These are phyloP conservation scores for Phytophthora foliorum DNA, from an alignment of 352 stramenopile species.

Conservation along the genomic window DNA sequence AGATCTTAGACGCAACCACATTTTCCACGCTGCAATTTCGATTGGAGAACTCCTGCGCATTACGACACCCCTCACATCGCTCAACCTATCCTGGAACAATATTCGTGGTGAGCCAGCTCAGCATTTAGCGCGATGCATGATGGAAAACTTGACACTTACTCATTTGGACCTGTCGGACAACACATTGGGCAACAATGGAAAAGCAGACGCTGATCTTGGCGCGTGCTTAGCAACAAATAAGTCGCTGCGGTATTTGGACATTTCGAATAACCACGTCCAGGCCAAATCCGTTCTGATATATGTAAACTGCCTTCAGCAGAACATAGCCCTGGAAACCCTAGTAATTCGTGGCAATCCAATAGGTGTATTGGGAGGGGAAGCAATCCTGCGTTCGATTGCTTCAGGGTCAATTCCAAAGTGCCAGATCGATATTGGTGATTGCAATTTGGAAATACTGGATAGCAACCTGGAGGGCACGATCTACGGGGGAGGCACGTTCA, in stretches of 20 bases:
- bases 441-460: constrained; percentile 74
- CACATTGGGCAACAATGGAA: constrained; percentile 74
- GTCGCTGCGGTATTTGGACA: constrained; percentile 62
- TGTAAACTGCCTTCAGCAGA: constrained; percentile 70
- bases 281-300: constrained; percentile 70
- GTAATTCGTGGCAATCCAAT: constrained; percentile 78
- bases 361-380: constrained; percentile 63
- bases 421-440: constrained; percentile 70
- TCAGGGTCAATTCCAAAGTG: constrained; percentile 59
- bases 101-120: constrained; percentile 74
- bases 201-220: constrained; percentile 69
- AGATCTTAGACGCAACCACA: constrained; percentile 69
- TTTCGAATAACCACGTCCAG: constrained; percentile 79
- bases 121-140: constrained; percentile 72
- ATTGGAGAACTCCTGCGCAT: constrained; percentile 73
- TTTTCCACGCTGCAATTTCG: constrained; percentile 66
- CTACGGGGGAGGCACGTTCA: constrained; percentile 61
- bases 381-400: constrained; percentile 62
- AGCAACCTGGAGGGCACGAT: constrained; percentile 52
- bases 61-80: constrained; percentile 58
- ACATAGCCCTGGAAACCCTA: constrained; percentile 58
- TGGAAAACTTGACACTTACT: constrained; percentile 75
- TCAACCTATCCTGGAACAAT: constrained; percentile 85
- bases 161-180: constrained; percentile 79
- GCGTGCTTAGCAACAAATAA: constrained; percentile 75